These are phyloP conservation scores for Glutinoglossum americanum DNA, from an alignment of 495 filamentous ascomycete genomes.

Conservation along the genomic window DNA sequence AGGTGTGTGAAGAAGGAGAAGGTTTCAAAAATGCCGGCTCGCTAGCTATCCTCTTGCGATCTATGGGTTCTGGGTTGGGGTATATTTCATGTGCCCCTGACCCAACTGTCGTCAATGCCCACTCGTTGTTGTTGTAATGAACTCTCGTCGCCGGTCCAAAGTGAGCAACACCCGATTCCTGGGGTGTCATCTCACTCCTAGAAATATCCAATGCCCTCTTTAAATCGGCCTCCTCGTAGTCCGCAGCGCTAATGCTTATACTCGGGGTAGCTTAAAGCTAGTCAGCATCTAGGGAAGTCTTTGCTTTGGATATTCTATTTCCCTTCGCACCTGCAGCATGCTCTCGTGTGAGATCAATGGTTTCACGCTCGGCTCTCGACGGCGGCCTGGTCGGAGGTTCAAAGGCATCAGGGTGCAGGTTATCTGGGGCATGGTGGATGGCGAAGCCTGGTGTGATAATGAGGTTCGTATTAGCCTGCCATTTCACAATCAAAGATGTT, in stretches of 20 bases:
- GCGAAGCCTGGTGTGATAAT: conserved; percentile 22
- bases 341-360: conserved; percentile 18
- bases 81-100: conserved; percentile 33
- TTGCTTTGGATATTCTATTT: not conserved
- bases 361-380: conserved; percentile 26
- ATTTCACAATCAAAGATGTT: not conserved
- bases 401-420: conserved; percentile 19
- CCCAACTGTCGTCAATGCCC: conserved; percentile 47
- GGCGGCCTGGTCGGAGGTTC: conserved; percentile 45
- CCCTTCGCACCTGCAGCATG: conserved; percentile 13
- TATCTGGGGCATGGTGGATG: conserved; percentile 32
- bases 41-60: conserved; percentile 33
- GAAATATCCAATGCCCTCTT: conserved; percentile 31
- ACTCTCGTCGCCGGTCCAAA: conserved; percentile 56
- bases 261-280: conserved; percentile 19
- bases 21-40: conserved; percentile 56
- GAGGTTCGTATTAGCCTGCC: conserved; percentile 7
- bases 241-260: conserved; percentile 24
- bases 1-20: conserved; percentile 30
- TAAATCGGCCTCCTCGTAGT: conserved; percentile 31
- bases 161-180: conserved; percentile 36
- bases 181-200: conserved; percentile 26
- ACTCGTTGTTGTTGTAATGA: conserved; percentile 47
- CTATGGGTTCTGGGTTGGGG: conserved; percentile 34
- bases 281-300: conserved; percentile 12